Evolutionary conservation across 2,329 filamentous ascomycete genomes (phyloP), one percentile per base, ranked within the genome.

Genomic region (Fusarium paranaense): DNA sequence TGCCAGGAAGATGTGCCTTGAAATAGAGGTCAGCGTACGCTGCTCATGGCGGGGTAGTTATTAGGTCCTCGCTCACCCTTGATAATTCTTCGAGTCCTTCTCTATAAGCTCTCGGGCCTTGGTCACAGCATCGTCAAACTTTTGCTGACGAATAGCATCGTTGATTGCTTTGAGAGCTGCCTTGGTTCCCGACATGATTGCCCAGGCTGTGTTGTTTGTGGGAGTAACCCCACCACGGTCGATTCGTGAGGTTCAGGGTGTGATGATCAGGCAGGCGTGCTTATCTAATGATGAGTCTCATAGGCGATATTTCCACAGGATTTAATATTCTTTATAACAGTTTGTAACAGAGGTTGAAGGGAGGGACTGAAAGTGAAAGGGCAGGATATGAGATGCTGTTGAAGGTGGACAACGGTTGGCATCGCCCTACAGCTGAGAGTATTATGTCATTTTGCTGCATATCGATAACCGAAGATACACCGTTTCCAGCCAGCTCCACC

Each of bases 1-100:
- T 2, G 94, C 97, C 20, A 97, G 86, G 80, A 98, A 97, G n/a
- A 98, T 88, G 74, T 94, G 90, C 30, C 93, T 94, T 69, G 20
- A 54, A 35, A 50, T 62, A 56, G 18, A 42, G 50, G 75, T 75
- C 68, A 74, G 67, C 66, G 64, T 58, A 57, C 40, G 37, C 10
- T 40, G 40, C 54, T 58, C 13, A 54, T 66, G 67, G 71, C 62
- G 66, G 66, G 59, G 73, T 71, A 61, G 58, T 38, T 72, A 30
- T 35, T 3, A 20, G 4, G 20, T 25, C 30, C n/a, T n/a, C 35
- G 14, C 90, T 71, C 85, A 94, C 89, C 91, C 95, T 82, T 96
- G 94, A 83, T 97, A 97, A 81, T 93, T 97, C 72, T 92, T 89
- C 2, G 92, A 85, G 71, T 98, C 95, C 73, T 89, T 89, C 62